phyloP scores from a whole-genome alignment of 2,329 filamentous ascomycete genomes.

The Sclerotinia nivalis region DNA sequence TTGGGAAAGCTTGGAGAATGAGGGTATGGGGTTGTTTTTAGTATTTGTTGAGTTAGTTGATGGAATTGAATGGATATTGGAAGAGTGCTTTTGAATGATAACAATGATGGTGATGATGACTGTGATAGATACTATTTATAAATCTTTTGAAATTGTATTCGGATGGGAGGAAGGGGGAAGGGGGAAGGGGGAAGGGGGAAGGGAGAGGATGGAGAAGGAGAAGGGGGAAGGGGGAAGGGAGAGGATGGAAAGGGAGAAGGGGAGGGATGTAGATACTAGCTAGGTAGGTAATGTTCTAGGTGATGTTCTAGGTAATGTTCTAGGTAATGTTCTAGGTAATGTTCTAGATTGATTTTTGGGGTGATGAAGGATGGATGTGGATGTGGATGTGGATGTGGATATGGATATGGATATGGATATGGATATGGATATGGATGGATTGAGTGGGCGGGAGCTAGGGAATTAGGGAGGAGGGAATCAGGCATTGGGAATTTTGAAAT shows the following conservation, averaged over 20 bases:
- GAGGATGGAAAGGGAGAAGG: neutral
- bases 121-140: neutral
- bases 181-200: neutral
- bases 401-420: neutral
- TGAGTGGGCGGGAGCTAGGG: neutral
- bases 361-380: too few relatives aligned
- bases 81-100: too few relatives aligned
- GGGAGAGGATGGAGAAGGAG: neutral
- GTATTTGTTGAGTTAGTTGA: neutral
- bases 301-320: too few relatives aligned
- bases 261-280: neutral
- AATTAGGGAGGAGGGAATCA: neutral
- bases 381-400: neutral
- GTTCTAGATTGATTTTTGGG: too few relatives aligned
- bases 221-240: too few relatives aligned
- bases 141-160: neutral
- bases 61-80: neutral
- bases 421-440: neutral
- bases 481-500: too few relatives aligned
- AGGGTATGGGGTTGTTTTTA: neutral
- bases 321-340: too few relatives aligned
- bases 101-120: neutral
- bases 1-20: too few relatives aligned
- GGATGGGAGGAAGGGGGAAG: neutral
- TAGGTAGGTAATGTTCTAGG: neutral